phyloP scores from a whole-genome alignment of 108 stramenopile species.

The Cylindrotheca closterium region DNA sequence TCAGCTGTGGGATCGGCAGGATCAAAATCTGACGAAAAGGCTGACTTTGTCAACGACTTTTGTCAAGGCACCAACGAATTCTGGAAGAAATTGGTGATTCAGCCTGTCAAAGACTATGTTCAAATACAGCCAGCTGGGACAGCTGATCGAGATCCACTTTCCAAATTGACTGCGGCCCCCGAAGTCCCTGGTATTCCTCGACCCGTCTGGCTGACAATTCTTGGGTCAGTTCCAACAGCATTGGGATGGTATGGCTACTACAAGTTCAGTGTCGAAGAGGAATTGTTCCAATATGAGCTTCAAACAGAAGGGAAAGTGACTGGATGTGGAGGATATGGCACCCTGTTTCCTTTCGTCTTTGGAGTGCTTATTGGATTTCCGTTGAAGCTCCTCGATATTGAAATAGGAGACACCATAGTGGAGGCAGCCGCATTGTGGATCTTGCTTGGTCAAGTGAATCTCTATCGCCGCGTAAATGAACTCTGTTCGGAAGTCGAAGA shows the following conservation, averaged over 20 bases:
- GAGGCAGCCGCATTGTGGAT: slow-evolving; percentile 52
- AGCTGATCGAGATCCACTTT: slow-evolving; percentile 33
- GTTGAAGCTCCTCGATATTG: slow-evolving; percentile 38
- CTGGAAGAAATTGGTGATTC: slow-evolving; percentile 52
- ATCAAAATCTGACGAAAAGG: too few relatives aligned
- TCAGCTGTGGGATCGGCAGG: too few relatives aligned
- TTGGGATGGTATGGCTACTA: slow-evolving; percentile 75
- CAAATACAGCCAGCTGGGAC: slow-evolving; percentile 44
- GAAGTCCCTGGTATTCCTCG: slow-evolving; percentile 60
- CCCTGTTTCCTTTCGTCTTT: slow-evolving; percentile 61
- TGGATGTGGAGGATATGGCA: slow-evolving; percentile 71
- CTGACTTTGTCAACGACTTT: slow-evolving; percentile 42
- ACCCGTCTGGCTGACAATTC: slow-evolving; percentile 69
- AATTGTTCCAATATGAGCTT: slow-evolving; percentile 65
- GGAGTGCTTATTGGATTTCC: slow-evolving; percentile 59
- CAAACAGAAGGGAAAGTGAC: slow-evolving; percentile 33
- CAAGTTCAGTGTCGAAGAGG: slow-evolving; percentile 71
- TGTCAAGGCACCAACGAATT: slow-evolving; percentile 61
- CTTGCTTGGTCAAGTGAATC: slow-evolving; percentile 57
- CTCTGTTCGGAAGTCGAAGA: slow-evolving; percentile 42
- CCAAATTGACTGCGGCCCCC: slow-evolving; percentile 53
- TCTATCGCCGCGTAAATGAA: slow-evolving; percentile 75
- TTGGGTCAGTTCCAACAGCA: slow-evolving; percentile 56
- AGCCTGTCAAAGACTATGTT: slow-evolving; percentile 51
- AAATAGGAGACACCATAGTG: slow-evolving; percentile 40